Percentiles rank a stretch among this genome's conserved stretches.
phyloP scores from a whole-genome alignment of 129 eudicot species.

The Arctium lappa region DNA sequence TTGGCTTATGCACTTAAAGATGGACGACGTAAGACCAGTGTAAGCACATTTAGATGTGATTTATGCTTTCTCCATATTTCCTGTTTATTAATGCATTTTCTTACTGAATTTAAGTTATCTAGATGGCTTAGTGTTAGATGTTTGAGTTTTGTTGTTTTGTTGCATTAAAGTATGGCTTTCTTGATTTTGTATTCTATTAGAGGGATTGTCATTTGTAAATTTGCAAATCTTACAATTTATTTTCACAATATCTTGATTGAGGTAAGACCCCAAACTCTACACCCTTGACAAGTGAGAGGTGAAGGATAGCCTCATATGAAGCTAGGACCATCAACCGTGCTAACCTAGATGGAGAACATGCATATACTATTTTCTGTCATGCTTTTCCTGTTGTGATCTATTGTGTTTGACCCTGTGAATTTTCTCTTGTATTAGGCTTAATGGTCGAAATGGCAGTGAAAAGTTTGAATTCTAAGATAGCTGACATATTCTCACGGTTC shows the following conservation, averaged over 20 bases:
- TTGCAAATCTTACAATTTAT: background rate
- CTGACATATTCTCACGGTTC: background rate
- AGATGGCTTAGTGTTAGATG: background rate
- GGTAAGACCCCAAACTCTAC: background rate
- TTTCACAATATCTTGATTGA: background rate
- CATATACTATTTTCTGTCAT: background rate
- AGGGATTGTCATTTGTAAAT: background rate
- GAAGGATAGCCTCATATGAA: background rate
- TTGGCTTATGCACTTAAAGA: constrained; percentile 81
- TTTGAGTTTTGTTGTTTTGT: background rate
- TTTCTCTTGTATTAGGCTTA: background rate
- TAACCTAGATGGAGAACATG: background rate
- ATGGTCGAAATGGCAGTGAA: background rate
- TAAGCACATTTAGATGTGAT: constrained; percentile 33
- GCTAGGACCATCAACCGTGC: background rate
- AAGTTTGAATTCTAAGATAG: background rate
- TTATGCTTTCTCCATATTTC: background rate
- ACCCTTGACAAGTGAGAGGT: background rate
- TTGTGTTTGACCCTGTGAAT: background rate
- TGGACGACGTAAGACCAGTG: constrained; percentile 89
- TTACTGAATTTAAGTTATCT: constrained; percentile 4
- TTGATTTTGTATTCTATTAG: constrained; percentile 2
- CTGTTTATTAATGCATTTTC: background rate
- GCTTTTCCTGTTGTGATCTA: background rate
- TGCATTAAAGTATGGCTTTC: background rate